phyloP scores from a whole-genome alignment of 768 basidiomycete genomes.

The Amanita molliuscula region DNA sequence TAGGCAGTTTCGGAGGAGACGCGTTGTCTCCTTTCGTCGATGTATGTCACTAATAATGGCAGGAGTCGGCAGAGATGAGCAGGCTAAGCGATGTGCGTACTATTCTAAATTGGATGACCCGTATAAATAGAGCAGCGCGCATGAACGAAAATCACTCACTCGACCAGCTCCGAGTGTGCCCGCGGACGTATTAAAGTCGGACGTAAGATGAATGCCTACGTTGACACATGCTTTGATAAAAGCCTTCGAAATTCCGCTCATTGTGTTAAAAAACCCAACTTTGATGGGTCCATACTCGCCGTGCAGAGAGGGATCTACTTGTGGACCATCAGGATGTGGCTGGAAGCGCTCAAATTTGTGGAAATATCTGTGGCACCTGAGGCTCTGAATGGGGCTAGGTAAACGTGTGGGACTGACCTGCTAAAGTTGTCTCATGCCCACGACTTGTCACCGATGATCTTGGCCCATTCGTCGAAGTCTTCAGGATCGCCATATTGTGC shows the following conservation, averaged over 20 bases:
- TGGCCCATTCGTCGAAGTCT: constrained; percentile 61
- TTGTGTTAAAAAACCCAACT: constrained; percentile 39
- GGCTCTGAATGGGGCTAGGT: background rate
- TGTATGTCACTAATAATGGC: constrained; percentile 48
- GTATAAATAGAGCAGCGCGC: background rate
- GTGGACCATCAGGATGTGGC: constrained; percentile 33
- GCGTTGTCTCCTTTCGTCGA: constrained; percentile 36
- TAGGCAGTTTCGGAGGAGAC: constrained; percentile 56
- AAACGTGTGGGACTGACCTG: constrained; percentile 21
- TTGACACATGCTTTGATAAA: constrained; percentile 45
- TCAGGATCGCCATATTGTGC: constrained; percentile 57
- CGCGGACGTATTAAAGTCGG: constrained; percentile 44
- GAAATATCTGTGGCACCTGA: constrained; percentile 37
- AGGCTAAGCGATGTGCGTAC: background rate
- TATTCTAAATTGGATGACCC: background rate
- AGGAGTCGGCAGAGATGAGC: background rate
- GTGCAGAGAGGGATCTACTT: constrained; percentile 32
- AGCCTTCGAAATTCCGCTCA: constrained; percentile 25
- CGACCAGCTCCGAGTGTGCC: constrained; percentile 49
- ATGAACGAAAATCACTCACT: constrained; percentile 20
- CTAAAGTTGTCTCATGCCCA: constrained; percentile 54
- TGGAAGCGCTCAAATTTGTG: constrained; percentile 51
- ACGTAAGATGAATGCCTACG: constrained; percentile 37
- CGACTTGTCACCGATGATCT: constrained; percentile 37
- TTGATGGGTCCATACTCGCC: constrained; percentile 42